A percentile compares a stretch with the other conserved stretches of the same genome.
Conservation (phyloP, 106 monocot species). For the Platanthera guangdongensis region DNA sequence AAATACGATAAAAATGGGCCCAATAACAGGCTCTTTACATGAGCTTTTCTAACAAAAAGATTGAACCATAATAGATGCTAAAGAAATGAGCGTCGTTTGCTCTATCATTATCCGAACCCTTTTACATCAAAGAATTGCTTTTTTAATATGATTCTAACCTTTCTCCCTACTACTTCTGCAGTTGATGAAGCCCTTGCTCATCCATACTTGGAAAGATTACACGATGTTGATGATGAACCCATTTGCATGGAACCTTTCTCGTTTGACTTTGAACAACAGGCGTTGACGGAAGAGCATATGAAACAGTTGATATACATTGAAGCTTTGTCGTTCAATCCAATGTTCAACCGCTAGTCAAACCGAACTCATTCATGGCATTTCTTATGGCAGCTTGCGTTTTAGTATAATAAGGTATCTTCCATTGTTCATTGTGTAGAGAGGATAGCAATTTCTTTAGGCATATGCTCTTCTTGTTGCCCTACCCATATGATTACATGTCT, state of each 20-base stretch:
- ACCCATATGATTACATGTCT: not conserved
- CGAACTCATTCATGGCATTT: not conserved
- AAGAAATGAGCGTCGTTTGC: too few species aligned
- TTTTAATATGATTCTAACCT: not conserved
- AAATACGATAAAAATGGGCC: too few species aligned
- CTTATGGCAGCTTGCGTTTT: not conserved
- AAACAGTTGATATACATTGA: constrained; percentile 91
- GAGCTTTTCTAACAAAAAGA: too few species aligned
- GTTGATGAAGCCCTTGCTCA: constrained; percentile 91
- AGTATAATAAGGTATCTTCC: not conserved
- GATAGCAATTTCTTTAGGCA: not conserved
- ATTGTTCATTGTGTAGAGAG: not conserved
- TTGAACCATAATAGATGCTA: too few species aligned
- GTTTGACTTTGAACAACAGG: constrained; percentile 83
- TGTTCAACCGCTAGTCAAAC: constrained; percentile 1
- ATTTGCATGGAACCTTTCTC: constrained; percentile 79
- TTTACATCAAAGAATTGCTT: not conserved
- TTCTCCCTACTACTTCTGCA: constrained; percentile 16
- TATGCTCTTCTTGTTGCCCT: not conserved
- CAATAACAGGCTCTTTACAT: too few species aligned
- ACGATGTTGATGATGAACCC: constrained; percentile 86
- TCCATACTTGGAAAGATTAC: constrained; percentile 79
- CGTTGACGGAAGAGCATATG: constrained; percentile 80
- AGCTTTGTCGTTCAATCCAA: constrained; percentile 61
- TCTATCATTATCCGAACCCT: constrained; percentile 18